Conservation (phyloP, 768 basidiomycete species). For the Boletus vermiculosoides region DNA sequence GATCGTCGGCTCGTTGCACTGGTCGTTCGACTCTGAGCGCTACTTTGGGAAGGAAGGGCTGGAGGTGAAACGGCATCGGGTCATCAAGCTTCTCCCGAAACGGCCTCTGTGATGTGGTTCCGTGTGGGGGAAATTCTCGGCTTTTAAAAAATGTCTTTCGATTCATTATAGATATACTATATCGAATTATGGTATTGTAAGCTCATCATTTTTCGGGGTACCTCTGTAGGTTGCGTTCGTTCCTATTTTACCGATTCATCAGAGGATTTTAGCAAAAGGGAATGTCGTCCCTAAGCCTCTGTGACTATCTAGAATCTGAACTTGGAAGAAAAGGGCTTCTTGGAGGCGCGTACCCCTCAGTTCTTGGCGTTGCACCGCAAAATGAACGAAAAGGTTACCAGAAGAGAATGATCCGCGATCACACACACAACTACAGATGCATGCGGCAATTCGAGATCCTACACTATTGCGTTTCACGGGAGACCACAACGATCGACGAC, state of each 20-base stretch:
- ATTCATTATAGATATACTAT: slow-evolving; percentile 13
- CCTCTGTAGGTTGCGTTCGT: slow-evolving; percentile 5
- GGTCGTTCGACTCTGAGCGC: slow-evolving; percentile 68
- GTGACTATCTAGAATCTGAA: slow-evolving; percentile 3
- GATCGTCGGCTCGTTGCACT: slow-evolving; percentile 71
- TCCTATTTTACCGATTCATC: slow-evolving; percentile 12
- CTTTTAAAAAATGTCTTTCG: background rate
- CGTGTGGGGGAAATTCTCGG: background rate
- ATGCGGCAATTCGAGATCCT: background rate
- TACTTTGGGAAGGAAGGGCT: slow-evolving; percentile 64
- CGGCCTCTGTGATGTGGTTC: slow-evolving; percentile 21
- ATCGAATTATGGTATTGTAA: slow-evolving; percentile 6
- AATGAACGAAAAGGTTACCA: background rate
- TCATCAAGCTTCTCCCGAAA: slow-evolving; percentile 51
- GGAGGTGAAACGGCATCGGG: slow-evolving; percentile 51
- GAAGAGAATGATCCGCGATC: background rate
- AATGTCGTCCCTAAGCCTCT: background rate
- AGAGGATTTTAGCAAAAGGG: slow-evolving; percentile 1
- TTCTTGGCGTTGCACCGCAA: background rate
- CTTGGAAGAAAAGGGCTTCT: background rate
- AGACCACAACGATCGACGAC: slow-evolving; percentile 70
- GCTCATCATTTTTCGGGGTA: background rate
- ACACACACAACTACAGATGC: background rate
- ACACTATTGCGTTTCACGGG: slow-evolving; percentile 13
- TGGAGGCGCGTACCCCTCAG: no score